phyloP scores from a whole-genome alignment of 2,329 filamentous ascomycete genomes.

The Cladorrhinum sp. region DNA sequence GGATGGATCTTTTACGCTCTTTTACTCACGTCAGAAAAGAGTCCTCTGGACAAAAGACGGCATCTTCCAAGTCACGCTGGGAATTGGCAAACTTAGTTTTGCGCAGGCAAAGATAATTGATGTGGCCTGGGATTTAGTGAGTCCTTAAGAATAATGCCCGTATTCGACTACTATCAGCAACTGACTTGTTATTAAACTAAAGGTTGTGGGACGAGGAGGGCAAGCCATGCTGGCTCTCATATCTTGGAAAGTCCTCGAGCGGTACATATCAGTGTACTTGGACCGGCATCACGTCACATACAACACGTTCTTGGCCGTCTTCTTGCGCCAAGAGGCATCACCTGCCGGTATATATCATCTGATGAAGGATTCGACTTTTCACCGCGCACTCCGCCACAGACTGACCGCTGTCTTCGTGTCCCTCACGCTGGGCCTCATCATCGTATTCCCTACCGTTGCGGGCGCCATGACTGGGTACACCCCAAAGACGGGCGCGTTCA shows the following conservation, averaged over 20 bases:
- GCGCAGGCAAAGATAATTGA: not conserved
- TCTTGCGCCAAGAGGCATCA: not conserved
- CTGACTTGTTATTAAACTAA: not conserved
- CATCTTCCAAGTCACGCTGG: not conserved
- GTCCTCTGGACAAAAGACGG: not conserved
- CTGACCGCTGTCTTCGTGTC: not conserved
- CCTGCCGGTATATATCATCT: not conserved
- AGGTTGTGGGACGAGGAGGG: not conserved
- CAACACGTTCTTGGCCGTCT: not conserved
- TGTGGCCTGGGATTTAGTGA: not conserved
- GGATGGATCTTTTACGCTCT: not conserved
- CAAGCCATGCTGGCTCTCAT: not conserved
- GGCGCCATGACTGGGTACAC: conserved; percentile 2
- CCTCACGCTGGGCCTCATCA: not conserved
- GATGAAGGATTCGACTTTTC: not conserved
- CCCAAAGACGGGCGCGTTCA: not conserved
- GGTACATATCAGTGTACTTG: not conserved
- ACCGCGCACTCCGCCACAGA: not conserved
- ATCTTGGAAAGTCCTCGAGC: not conserved
- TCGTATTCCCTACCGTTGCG: not conserved
- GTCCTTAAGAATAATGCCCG: too few relatives aligned
- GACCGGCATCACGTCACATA: not conserved
- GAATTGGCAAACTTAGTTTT: not conserved
- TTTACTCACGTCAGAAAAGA: not conserved
- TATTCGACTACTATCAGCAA: not conserved